Base-by-base conservation (phyloP, 495 filamentous ascomycete species). In the Penicillium flavigenum region DNA sequence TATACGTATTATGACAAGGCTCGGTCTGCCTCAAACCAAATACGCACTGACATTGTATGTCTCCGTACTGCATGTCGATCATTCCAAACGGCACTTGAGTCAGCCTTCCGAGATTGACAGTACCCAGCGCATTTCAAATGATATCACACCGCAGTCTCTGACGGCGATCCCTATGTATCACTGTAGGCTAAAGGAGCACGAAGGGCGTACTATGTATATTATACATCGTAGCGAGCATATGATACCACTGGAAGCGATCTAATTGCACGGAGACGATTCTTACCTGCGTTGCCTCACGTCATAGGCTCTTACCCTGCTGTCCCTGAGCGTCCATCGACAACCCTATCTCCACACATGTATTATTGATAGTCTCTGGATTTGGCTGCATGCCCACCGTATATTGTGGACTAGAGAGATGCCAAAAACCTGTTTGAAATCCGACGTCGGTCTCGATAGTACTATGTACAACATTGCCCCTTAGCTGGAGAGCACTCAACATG, bases 361-460 rank as follows among this genome's bases (percentile, higher is more conserved):
- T 39, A 17, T 39, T 17, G 6, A 11, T 27, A 16, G 14, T 31
- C 49, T 39, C 36, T 24, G 12, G 12, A 39, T 4, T 17, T 19
- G 14, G 9, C 10, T 36, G 22, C 7, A 16, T 7, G 20, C 14
- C 12, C 19, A 10, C 16, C 16, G 49, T 48, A 48, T 20, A 27
- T 8, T 27, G 36, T 11, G 32, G 22, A 14, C 19, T 34, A 7
- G 32, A 16, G 48, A 41, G 8, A 26, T 19, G 14, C 17, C 38
- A 24, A 54, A 54, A 54, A 54, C 51, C 51, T 44, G 51, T 54
- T 54, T 54, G 45, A 17, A 5, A 34, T 20, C 49, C 34, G 27
- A 54, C n/a, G 9, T 44, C 10, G 20, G 29, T 24, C 27, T 45
- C 11, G 10, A 36, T 5, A 7, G 27, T 39, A 39, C 5, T 8